A percentile compares a stretch with the other conserved stretches of the same genome.
Conservation (phyloP, 495 filamentous ascomycete species). For the Tuber magnatum region DNA sequence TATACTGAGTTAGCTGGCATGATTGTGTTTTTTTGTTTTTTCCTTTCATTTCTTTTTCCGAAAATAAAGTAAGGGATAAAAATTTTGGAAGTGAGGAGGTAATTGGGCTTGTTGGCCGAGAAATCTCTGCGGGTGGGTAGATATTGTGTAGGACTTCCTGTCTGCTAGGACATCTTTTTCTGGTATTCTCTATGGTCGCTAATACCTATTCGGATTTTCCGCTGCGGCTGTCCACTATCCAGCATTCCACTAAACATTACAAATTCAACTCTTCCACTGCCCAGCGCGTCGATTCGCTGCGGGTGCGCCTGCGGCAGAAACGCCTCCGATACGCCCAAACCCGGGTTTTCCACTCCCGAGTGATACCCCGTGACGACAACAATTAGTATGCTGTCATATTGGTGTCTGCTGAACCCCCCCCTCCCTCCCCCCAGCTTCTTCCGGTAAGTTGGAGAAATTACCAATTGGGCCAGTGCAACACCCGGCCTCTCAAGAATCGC, state of each 20-base stretch:
- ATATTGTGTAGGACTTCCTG: not conserved
- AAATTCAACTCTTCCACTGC: not conserved
- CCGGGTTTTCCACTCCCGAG: not conserved
- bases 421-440: not conserved
- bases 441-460: not conserved
- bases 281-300: not conserved
- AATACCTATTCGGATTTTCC: not conserved
- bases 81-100: not conserved
- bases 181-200: not conserved
- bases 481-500: not conserved
- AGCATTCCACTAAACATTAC: not conserved
- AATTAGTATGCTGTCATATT: not conserved
- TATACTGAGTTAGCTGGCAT: not conserved
- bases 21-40: not conserved
- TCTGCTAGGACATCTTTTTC: not conserved
- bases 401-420: not conserved
- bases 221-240: not conserved
- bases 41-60: not conserved
- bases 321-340: not conserved
- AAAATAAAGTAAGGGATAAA: not conserved
- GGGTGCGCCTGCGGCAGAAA: not conserved
- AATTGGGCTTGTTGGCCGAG: not conserved
- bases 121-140: not conserved
- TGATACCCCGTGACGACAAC: not conserved
- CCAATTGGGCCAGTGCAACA: not conserved